These are phyloP conservation scores for Arxiozyma heterogenica DNA, from an alignment of 1,139 yeast species.

Conservation along the genomic window DNA sequence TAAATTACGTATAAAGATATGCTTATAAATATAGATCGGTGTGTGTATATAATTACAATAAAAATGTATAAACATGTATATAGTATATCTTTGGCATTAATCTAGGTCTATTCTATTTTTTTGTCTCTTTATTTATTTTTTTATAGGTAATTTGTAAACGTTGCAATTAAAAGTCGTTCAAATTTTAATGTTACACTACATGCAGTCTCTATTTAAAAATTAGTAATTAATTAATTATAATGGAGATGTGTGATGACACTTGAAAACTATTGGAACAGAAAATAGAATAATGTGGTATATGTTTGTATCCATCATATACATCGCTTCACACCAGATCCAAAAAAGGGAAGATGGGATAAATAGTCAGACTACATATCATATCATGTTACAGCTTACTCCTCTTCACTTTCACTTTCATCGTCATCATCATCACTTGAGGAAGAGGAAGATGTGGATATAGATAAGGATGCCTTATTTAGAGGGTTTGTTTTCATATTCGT, in stretches of 20 bases:
- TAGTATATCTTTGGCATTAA: not conserved
- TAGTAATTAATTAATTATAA: not conserved
- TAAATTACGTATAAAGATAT: no score
- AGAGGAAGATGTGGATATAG: slow-evolving; percentile 31
- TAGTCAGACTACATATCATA: not conserved
- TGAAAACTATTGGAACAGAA: no score
- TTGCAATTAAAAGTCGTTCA: not conserved
- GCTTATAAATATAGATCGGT: not conserved
- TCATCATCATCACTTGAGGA: slow-evolving; percentile 38
- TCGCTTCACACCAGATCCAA: no score
- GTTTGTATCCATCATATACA: not conserved
- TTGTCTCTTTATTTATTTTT: no score
- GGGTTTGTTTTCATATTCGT: slow-evolving; percentile 15
- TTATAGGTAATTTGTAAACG: not conserved
- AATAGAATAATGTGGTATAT: no score
- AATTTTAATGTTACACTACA: slow-evolving; percentile 1
- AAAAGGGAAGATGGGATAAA: not conserved
- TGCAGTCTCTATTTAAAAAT: slow-evolving; percentile 1
- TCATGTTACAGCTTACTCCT: slow-evolving; percentile 26
- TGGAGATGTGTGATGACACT: slow-evolving; percentile 8
- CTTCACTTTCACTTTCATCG: slow-evolving; percentile 35
- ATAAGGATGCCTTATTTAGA: not conserved
- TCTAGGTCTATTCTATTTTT: not conserved
- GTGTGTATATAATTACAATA: not conserved
- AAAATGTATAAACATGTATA: not conserved